phyloP scores from a whole-genome alignment of 768 basidiomycete species.

The Phanerochaete carnosa region DNA sequence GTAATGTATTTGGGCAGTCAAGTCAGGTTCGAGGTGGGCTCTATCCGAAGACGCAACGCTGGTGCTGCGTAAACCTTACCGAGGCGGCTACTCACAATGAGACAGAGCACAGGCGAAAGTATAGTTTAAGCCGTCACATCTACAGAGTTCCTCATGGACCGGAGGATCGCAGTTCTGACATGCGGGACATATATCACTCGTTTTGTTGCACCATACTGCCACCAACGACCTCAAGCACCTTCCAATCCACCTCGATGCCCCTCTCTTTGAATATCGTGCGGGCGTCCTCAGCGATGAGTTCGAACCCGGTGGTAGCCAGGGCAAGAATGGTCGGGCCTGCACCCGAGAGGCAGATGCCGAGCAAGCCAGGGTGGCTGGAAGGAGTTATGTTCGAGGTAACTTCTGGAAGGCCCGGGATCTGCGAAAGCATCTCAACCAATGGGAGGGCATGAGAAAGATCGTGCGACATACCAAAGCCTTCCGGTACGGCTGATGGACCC shows the following conservation, averaged over 20 bases:
- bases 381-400: constrained; percentile 90
- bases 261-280: constrained; percentile 66
- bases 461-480: constrained; percentile 64
- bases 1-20: too few species aligned
- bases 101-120: too few species aligned
- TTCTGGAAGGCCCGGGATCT: constrained; percentile 96
- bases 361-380: constrained; percentile 83
- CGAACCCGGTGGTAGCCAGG: constrained; percentile 82
- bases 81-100: too few species aligned
- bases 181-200: neutral
- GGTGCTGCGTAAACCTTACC: too few species aligned
- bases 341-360: constrained; percentile 97
- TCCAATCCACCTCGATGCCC: constrained; percentile 87
- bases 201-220: constrained; percentile 30
- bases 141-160: too few species aligned
- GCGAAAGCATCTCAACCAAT: neutral
- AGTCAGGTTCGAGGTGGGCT: too few species aligned
- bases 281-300: constrained; percentile 81
- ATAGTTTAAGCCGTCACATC: too few species aligned
- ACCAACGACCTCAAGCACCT: constrained; percentile 67
- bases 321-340: constrained; percentile 98
- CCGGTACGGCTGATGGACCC: constrained; percentile 95
- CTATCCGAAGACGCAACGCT: too few species aligned
- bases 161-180: too few species aligned
- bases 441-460: neutral